These are phyloP conservation scores for Claviceps monticola DNA, from an alignment of 2,329 filamentous ascomycete genomes.

Conservation along the genomic window DNA sequence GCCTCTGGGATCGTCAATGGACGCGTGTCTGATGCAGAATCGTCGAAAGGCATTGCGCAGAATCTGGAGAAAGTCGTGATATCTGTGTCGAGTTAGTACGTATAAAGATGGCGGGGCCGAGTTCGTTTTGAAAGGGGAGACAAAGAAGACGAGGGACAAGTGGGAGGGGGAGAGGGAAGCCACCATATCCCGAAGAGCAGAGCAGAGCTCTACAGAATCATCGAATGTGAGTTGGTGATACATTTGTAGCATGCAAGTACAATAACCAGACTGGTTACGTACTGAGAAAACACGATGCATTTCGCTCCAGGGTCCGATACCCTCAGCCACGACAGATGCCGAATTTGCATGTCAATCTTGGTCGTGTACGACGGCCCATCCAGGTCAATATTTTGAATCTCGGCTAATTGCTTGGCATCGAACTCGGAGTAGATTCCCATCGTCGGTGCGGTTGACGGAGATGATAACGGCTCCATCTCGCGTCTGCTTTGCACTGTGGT, in stretches of 20 bases:
- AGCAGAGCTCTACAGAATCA: too few species aligned
- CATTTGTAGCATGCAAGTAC: too few species aligned
- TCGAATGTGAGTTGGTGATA: too few species aligned
- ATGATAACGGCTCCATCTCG: constrained; percentile 10
- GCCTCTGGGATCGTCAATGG: constrained; percentile 54
- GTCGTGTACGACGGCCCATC: constrained; percentile 64
- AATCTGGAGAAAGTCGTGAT: constrained; percentile 65
- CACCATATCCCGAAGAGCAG: not conserved
- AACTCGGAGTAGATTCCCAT: constrained; percentile 64
- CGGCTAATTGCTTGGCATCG: constrained; percentile 51
- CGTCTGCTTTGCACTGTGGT: constrained; percentile 6
- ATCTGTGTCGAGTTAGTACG: constrained; percentile 22
- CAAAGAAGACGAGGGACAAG: not conserved
- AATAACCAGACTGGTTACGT: constrained; percentile 7
- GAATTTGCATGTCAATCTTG: constrained; percentile 72
- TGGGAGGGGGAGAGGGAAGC: not conserved
- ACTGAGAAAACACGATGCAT: constrained; percentile 86
- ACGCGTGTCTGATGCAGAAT: constrained; percentile 60
- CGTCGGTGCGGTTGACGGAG: not conserved
- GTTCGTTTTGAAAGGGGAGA: not conserved
- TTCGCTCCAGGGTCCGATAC: constrained; percentile 76
- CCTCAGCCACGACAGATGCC: constrained; percentile 77
- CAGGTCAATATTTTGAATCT: constrained; percentile 74
- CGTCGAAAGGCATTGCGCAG: constrained; percentile 54
- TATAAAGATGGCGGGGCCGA: too few species aligned